phyloP scores from a whole-genome alignment of 2,329 filamentous ascomycete species.

The Arachnopeziza araneosa region DNA sequence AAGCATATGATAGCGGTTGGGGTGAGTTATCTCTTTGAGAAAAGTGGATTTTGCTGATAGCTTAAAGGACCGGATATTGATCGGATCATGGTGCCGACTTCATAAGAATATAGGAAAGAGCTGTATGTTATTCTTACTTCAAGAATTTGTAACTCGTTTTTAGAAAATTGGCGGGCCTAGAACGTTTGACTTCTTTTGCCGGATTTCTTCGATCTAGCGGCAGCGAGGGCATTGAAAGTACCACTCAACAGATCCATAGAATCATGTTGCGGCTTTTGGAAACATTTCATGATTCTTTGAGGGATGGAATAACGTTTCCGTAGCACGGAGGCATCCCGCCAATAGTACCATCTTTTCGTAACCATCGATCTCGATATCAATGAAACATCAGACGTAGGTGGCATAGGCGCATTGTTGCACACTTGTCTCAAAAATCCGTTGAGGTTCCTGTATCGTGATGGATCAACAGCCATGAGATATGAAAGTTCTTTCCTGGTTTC shows the following conservation, averaged over 20 bases:
- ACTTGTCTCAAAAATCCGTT: conserved; percentile 16
- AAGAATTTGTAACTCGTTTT: neutral
- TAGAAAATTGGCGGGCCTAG: neutral
- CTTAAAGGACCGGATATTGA: conserved; percentile 46
- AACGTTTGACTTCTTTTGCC: neutral
- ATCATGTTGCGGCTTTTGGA: conserved; percentile 14
- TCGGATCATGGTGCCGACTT: conserved; percentile 46
- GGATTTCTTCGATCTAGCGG: conserved; percentile 4
- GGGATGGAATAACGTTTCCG: conserved; percentile 17
- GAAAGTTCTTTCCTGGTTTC: conserved; percentile 16
- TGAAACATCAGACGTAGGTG: conserved; percentile 23
- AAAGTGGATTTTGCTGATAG: conserved; percentile 10
- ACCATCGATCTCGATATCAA: conserved; percentile 27
- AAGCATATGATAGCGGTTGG: conserved; percentile 36
- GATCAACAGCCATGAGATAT: conserved; percentile 12
- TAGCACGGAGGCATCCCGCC: conserved; percentile 17
- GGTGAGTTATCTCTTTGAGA: conserved; percentile 23
- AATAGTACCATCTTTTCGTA: conserved; percentile 20
- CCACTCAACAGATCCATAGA: conserved; percentile 22
- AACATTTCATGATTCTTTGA: conserved; percentile 17
- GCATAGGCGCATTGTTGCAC: conserved; percentile 24
- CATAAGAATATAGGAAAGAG: conserved; percentile 14
- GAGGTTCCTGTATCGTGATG: conserved; percentile 14
- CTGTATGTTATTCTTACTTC: neutral
- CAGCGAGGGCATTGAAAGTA: conserved; percentile 10